phyloP scores from a whole-genome alignment of 2,329 filamentous ascomycete species.

The Hypomyces rosellus region DNA sequence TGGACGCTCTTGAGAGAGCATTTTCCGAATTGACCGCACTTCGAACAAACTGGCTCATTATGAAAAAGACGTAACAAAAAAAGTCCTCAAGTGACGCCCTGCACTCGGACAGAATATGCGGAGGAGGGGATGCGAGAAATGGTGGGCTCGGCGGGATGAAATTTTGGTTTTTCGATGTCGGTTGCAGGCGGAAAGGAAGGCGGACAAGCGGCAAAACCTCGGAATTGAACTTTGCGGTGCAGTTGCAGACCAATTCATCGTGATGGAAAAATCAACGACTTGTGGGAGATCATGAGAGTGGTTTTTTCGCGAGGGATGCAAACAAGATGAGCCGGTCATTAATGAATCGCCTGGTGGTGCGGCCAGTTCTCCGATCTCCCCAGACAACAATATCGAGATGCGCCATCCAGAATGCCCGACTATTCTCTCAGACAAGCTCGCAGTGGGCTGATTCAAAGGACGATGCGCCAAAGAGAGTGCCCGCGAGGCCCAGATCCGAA shows the following conservation, averaged over 20 bases:
- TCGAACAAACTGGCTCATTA: constrained; percentile 43
- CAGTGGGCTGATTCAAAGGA: constrained; percentile 21
- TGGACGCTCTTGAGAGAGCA: constrained; percentile 36
- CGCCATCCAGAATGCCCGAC: constrained; percentile 21
- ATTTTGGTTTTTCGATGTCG: constrained; percentile 35
- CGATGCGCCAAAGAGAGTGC: constrained; percentile 16
- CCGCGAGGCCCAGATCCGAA: constrained; percentile 22
- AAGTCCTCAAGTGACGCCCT: constrained; percentile 23
- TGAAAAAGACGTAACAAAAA: constrained; percentile 15
- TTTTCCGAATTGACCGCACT: constrained; percentile 36
- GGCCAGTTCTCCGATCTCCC: constrained; percentile 26
- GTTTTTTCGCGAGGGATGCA: constrained; percentile 15
- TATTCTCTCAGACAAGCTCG: constrained; percentile 35
- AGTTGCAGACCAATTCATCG: constrained; percentile 3
- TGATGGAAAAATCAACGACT: constrained; percentile 4
- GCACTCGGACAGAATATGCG: constrained; percentile 17
- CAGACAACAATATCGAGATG: constrained; percentile 18
- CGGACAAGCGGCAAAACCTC: constrained; percentile 30
- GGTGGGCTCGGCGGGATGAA: constrained; percentile 25
- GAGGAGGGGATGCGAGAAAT: constrained; percentile 19
- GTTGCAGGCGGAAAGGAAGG: constrained; percentile 28
- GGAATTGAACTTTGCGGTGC: constrained; percentile 21
- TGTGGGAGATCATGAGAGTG: no score
- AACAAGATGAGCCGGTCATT: constrained; percentile 40
- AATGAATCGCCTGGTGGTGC: constrained; percentile 37